Evolutionary conservation across 768 basidiomycete species (phyloP).

Genomic region (Auriscalpium orientale): DNA sequence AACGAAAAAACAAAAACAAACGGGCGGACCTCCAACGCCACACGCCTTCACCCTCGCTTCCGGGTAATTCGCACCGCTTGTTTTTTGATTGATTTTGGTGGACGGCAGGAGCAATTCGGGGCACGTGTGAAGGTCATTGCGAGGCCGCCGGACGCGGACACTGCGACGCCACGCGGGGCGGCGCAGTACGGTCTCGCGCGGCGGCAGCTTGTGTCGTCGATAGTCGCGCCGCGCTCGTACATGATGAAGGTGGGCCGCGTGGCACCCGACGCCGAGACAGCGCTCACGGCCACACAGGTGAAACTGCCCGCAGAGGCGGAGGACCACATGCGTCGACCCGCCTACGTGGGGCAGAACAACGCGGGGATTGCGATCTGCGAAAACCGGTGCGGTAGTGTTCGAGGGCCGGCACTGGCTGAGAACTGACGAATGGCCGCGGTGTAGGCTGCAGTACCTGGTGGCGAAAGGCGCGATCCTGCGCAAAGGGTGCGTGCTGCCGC

Average conservation of each 20-base stretch:
- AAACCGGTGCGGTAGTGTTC: slow-evolving; percentile 46
- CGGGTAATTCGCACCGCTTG: too few relatives aligned
- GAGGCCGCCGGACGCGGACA: slow-evolving; percentile 80
- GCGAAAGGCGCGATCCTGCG: slow-evolving; percentile 81
- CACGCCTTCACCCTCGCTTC: too few relatives aligned
- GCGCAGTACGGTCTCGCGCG: slow-evolving; percentile 80
- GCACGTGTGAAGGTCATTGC: slow-evolving; percentile 66
- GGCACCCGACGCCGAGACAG: not conserved
- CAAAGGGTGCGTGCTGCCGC: slow-evolving; percentile 56
- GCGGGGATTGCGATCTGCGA: slow-evolving; percentile 76
- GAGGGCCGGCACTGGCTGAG: not conserved
- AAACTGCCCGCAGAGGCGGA: slow-evolving; percentile 84
- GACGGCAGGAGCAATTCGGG: slow-evolving; percentile 53
- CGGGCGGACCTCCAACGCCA: too few relatives aligned
- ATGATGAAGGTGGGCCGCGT: slow-evolving; percentile 63
- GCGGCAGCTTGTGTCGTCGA: slow-evolving; percentile 67
- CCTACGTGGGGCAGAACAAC: slow-evolving; percentile 72
- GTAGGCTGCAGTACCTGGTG: slow-evolving; percentile 78
- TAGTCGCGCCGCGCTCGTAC: slow-evolving; percentile 78
- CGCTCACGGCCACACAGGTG: slow-evolving; percentile 37
- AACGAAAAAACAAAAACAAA: too few relatives aligned
- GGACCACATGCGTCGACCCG: slow-evolving; percentile 79
- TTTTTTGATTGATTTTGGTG: too few relatives aligned
- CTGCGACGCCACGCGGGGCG: slow-evolving; percentile 83
- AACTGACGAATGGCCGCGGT: not conserved